Conservation (phyloP, 306 rosid species). For the Lathyrus oleraceus region DNA sequence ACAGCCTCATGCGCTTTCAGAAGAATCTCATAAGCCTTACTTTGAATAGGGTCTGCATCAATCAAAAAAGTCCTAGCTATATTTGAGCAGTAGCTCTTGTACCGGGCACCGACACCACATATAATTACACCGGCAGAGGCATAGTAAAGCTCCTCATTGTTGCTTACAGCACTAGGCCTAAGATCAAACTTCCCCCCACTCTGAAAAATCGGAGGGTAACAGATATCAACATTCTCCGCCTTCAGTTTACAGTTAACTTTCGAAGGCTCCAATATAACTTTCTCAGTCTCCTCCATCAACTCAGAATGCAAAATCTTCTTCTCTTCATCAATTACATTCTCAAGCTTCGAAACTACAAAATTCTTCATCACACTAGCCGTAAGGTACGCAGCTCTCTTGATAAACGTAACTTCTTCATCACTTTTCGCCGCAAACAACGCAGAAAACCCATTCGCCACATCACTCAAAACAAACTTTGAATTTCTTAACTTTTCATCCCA, state of each 20-base stretch:
- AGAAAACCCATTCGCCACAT: constrained; percentile 82
- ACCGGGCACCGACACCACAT: constrained; percentile 90
- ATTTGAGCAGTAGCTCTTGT: constrained; percentile 91
- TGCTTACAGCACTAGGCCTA: constrained; percentile 95
- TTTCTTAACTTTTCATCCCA: constrained; percentile 76
- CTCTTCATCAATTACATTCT: too few species aligned
- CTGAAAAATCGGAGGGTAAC: constrained; percentile 92
- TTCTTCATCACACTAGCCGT: too few species aligned
- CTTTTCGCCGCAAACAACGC: constrained; percentile 67
- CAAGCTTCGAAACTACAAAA: too few species aligned
- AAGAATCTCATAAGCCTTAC: too few species aligned
- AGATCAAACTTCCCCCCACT: constrained; percentile 99
- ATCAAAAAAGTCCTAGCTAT: too few species aligned
- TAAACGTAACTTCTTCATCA: constrained; percentile 66
- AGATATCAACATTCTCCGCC: constrained; percentile 84
- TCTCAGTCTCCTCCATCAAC: too few species aligned
- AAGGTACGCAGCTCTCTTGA: too few species aligned
- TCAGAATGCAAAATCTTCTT: too few species aligned
- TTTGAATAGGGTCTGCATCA: too few species aligned
- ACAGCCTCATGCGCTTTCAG: too few species aligned
- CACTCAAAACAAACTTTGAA: constrained; percentile 53
- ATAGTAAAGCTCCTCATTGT: constrained; percentile 74
- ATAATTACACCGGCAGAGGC: constrained; percentile 84
- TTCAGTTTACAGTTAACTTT: too few species aligned
- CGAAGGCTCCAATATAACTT: too few species aligned